A percentile compares a stretch with the other conserved stretches of the same genome.
Conservation (phyloP, 495 filamentous ascomycete genomes). For the Annulohypoxylon maeteangense region DNA sequence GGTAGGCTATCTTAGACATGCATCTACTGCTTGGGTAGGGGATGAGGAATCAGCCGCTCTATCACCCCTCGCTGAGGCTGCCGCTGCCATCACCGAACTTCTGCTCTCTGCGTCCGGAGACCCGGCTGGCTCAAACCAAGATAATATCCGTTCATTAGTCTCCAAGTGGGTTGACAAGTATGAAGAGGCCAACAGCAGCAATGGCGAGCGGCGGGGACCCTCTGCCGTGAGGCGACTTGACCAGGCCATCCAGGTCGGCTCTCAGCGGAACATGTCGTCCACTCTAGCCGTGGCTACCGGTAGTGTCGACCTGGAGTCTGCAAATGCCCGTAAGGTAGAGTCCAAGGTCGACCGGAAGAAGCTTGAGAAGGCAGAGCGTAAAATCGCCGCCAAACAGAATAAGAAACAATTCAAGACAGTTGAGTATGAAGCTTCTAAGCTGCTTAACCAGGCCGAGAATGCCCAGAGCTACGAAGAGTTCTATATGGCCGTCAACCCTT, state of each 20-base stretch:
- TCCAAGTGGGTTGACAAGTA: slow-evolving; percentile 88
- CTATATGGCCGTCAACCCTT: slow-evolving; percentile 98
- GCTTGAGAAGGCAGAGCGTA: slow-evolving; percentile 97
- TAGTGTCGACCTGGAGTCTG: slow-evolving; percentile 91
- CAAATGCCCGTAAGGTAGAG: slow-evolving; percentile 90
- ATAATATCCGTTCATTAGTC: slow-evolving; percentile 83
- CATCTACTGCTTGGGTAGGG: slow-evolving; percentile 80
- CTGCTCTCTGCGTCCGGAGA: slow-evolving; percentile 91
- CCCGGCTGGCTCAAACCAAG: slow-evolving; percentile 70
- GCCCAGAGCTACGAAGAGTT: slow-evolving; percentile 99
- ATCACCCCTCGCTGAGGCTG: slow-evolving; percentile 86
- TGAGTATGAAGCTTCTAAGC: slow-evolving; percentile 92
- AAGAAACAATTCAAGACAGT: slow-evolving; percentile 98
- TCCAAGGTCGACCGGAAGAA: slow-evolving; percentile 98
- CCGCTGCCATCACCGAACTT: slow-evolving; percentile 81
- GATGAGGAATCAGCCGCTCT: slow-evolving; percentile 74
- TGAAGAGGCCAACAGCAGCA: slow-evolving; percentile 74
- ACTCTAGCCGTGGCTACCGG: slow-evolving; percentile 88
- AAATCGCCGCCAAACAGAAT: slow-evolving; percentile 98
- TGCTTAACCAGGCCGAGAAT: slow-evolving; percentile 83
- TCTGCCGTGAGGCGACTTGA: slow-evolving; percentile 87
- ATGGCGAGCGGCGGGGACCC: slow-evolving; percentile 66
- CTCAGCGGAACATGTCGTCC: slow-evolving; percentile 94
- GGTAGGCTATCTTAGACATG: slow-evolving; percentile 92
- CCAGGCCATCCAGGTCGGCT: slow-evolving; percentile 93